Evolutionary conservation across 805 yeast species (phyloP).

Genomic region (Starmera amethionina): DNA sequence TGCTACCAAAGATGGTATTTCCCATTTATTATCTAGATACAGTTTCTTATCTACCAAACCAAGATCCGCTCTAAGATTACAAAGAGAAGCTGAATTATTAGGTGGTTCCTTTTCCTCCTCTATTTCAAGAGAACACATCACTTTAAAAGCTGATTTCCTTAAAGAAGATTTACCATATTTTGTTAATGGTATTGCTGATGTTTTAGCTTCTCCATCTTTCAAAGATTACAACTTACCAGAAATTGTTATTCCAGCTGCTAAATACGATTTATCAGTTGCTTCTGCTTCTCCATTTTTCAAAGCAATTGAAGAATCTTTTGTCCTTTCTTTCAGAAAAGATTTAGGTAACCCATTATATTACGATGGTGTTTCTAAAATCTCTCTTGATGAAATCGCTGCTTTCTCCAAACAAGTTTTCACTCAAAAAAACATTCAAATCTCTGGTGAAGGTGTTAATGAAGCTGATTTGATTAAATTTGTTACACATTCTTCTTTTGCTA

Average conservation of each 20-base stretch:
- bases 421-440: slow-evolving; percentile 58
- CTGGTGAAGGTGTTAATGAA: slow-evolving; percentile 65
- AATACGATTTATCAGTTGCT: slow-evolving; percentile 49
- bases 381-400: slow-evolving; percentile 53
- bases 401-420: slow-evolving; percentile 64
- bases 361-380: slow-evolving; percentile 50
- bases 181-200: slow-evolving; percentile 76
- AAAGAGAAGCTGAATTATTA: slow-evolving; percentile 88
- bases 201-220: slow-evolving; percentile 59
- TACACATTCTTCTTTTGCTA: slow-evolving; percentile 51
- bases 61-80: slow-evolving; percentile 84
- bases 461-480: slow-evolving; percentile 62
- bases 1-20: slow-evolving; percentile 60
- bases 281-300: slow-evolving; percentile 39
- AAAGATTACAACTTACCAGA: slow-evolving; percentile 80
- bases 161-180: slow-evolving; percentile 86
- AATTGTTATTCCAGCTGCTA: slow-evolving; percentile 71
- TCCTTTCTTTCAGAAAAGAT: slow-evolving; percentile 75
- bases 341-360: slow-evolving; percentile 76
- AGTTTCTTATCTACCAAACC: slow-evolving; percentile 73
- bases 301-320: slow-evolving; percentile 74
- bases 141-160: slow-evolving; percentile 73
- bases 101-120: slow-evolving; percentile 71
- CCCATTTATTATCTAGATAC: slow-evolving; percentile 79
- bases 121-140: slow-evolving; percentile 78